Evolutionary conservation across 305 asterid species (phyloP), one percentile per base, ranked within the genome.

Genomic region (Ruellia speciosa): DNA sequence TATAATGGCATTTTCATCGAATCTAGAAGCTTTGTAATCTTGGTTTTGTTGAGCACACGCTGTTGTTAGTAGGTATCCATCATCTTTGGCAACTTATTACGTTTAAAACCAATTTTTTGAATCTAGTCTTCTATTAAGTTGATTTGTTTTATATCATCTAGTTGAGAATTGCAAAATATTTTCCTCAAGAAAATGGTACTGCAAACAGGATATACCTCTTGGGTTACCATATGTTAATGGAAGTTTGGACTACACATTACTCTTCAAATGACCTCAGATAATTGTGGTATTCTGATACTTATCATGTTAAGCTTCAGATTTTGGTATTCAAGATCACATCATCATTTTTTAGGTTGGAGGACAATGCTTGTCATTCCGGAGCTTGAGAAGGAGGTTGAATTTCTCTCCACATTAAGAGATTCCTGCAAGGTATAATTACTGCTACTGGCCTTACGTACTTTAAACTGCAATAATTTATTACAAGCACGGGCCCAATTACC

Each of bases 321-420:
- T 52, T 63, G 53, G 57, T 12, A 39, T 64, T 64, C 52, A 66
- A 56, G 62, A 54, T 74, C 51, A 18, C 47, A 12, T 31, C 52
- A 62, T 40, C 54, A 33, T 69, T 76, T 66, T 60, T 31, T 77
- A 93, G 99, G 99, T 50, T 93, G 99, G 99, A 88, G 99, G 76
- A 93, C 99, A 47, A 93, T 93, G 99, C 99, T 93, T 55, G 96
- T 89, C 59, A 94, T 93, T 74, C 99, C 99, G 6, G 99, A 93
- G 90, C 96, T 93, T 58, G 99, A 86, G 82, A 93, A 77, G 70
- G 99, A 93, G 77, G 90, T 83, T 56, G 84, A 80, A 69, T 85
- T 84, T 77, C 95, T 93, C 18, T 87, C 83, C 85, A 66, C 81
- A 54, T 67, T 75, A 61, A 78, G 79, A 78, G 87, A 82, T 61